Percentiles rank a stretch among this genome's conserved stretches.
These are phyloP conservation scores for Ordospora colligata DNA, from an alignment of 371 early-diverging fungal genomes.

Conservation along the genomic window DNA sequence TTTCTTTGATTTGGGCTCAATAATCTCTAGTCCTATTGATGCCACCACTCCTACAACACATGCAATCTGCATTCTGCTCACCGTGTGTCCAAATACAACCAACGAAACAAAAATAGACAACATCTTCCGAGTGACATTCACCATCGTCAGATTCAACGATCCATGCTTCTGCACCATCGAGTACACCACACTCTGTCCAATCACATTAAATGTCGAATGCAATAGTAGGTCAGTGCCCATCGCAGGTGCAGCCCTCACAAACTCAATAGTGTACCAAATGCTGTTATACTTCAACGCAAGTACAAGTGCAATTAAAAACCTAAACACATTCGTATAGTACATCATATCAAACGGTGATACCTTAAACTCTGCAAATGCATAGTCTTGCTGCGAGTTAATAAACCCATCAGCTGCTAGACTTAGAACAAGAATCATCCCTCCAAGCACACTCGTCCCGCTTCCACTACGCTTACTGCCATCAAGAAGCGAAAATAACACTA, in stretches of 20 bases:
- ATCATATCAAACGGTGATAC: constrained; percentile 80
- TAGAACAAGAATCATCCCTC: constrained; percentile 69
- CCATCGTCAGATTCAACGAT: constrained; percentile 73
- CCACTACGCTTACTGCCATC: constrained; percentile 62
- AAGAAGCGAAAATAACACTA: constrained; percentile 78
- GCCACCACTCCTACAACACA: constrained; percentile 8
- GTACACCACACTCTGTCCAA: constrained; percentile 93
- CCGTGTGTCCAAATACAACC: constrained; percentile 58
- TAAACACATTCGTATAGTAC: constrained; percentile 81
- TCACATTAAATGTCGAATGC: constrained; percentile 75
- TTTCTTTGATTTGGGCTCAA: not conserved
- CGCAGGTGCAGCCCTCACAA: constrained; percentile 68
- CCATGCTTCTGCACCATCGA: constrained; percentile 81
- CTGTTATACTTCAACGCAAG: constrained; percentile 62
- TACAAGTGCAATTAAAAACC: constrained; percentile 66
- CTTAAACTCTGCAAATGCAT: constrained; percentile 69
- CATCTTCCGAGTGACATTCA: constrained; percentile 87
- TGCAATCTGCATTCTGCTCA: not conserved
- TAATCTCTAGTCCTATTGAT: constrained; percentile 12
- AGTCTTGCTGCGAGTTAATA: constrained; percentile 90
- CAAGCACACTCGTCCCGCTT: constrained; percentile 64
- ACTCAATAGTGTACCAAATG: constrained; percentile 68
- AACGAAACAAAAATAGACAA: constrained; percentile 80
- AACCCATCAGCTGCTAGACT: constrained; percentile 81
- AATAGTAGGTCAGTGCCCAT: constrained; percentile 71